phyloP scores from a whole-genome alignment of 306 rosid species.

The Abrus precatorius region DNA sequence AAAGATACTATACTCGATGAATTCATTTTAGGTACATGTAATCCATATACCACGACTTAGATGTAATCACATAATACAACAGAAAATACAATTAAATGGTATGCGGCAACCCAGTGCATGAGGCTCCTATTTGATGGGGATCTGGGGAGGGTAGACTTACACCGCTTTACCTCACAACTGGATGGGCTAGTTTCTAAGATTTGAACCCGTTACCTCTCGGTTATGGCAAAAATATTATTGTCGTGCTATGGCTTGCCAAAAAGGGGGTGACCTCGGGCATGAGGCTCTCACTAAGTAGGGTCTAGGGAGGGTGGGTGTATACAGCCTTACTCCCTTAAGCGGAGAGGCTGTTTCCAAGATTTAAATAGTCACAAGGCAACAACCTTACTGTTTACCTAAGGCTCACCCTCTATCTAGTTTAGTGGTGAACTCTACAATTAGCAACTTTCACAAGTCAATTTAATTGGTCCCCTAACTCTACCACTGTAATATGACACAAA shows the following conservation, averaged over 20 bases:
- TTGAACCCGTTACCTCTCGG: background rate
- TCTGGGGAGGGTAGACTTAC: background rate
- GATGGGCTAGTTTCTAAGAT: background rate
- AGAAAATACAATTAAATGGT: background rate
- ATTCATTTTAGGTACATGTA: background rate
- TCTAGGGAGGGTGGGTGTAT: background rate
- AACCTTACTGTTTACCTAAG: background rate
- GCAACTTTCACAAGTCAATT: slow-evolving; percentile 3
- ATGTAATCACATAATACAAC: background rate
- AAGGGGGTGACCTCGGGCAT: background rate
- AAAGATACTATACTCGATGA: background rate
- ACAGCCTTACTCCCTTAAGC: background rate
- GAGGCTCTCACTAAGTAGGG: background rate
- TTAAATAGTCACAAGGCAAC: background rate
- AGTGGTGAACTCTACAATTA: slow-evolving; percentile 15
- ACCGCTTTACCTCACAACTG: background rate
- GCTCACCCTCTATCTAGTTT: background rate
- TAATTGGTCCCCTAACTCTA: background rate
- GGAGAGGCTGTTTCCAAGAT: background rate
- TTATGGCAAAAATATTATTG: background rate
- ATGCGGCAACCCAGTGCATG: background rate
- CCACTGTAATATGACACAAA: background rate
- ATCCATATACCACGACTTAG: slow-evolving; percentile 26
- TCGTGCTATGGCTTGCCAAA: background rate
- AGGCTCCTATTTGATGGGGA: no score